Percentiles rank a stretch among this genome's conserved stretches.
These are phyloP conservation scores for Chamaecrista fasciculata DNA, from an alignment of 306 rosid species.

Conservation along the genomic window DNA sequence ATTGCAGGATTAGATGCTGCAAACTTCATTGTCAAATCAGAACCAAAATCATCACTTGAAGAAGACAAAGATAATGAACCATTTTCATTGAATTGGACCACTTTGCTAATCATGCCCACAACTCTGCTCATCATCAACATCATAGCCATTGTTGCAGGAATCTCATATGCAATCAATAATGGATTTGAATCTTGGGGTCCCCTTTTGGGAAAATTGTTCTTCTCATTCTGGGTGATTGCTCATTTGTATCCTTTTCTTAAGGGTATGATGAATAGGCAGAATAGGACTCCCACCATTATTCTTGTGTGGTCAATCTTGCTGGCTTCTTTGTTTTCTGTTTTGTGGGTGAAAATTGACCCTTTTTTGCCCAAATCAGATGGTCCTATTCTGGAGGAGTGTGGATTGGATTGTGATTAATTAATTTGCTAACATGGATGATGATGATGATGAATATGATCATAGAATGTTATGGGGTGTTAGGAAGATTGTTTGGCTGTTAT, in stretches of 20 bases:
- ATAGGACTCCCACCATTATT: slow-evolving; percentile 74
- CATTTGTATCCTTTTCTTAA: slow-evolving; percentile 72
- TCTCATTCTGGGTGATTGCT: slow-evolving; percentile 65
- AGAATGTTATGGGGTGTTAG: no score
- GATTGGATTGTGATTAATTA: slow-evolving; percentile 67
- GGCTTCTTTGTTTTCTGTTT: slow-evolving; percentile 62
- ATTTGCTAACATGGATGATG: background rate
- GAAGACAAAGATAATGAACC: slow-evolving; percentile 28
- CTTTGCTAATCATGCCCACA: slow-evolving; percentile 70
- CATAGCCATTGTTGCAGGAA: slow-evolving; percentile 59
- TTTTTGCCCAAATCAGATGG: slow-evolving; percentile 51
- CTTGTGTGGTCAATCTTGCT: slow-evolving; percentile 73
- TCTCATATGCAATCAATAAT: slow-evolving; percentile 59
- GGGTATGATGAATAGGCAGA: slow-evolving; percentile 55
- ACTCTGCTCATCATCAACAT: slow-evolving; percentile 58
- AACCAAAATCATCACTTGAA: slow-evolving; percentile 4
- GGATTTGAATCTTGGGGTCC: slow-evolving; percentile 69
- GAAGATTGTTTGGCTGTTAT: no score
- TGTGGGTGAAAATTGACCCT: slow-evolving; percentile 70
- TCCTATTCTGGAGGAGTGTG: slow-evolving; percentile 65
- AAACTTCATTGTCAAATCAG: slow-evolving; percentile 51
- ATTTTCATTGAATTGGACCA: slow-evolving; percentile 52
- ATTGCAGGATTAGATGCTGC: slow-evolving; percentile 60
- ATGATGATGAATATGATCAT: background rate
- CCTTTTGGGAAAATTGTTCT: slow-evolving; percentile 59